These are phyloP conservation scores for Abrus pulchellus DNA, from an alignment of 306 rosid genomes.

Conservation along the genomic window DNA sequence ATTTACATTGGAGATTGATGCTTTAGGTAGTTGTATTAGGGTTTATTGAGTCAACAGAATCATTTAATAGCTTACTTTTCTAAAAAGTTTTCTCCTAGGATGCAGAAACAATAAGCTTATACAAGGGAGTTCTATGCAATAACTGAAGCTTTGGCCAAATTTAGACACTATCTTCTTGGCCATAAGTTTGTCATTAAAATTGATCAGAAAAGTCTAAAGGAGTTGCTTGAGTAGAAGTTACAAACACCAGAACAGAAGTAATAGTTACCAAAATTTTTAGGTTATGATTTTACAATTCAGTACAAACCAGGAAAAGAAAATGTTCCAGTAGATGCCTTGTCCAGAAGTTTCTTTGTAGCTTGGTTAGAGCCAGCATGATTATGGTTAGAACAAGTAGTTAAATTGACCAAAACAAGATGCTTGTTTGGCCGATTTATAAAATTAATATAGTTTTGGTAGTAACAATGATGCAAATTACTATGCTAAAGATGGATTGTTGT, in stretches of 20 bases:
- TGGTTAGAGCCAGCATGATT: too few species aligned
- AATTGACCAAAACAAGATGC: too few species aligned
- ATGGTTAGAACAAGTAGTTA: too few species aligned
- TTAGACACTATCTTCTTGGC: neutral
- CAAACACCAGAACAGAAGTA: neutral
- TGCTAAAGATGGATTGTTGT: too few species aligned
- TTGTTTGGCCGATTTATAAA: too few species aligned
- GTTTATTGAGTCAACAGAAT: neutral
- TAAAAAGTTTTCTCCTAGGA: neutral
- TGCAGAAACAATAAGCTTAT: neutral
- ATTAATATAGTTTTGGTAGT: too few species aligned
- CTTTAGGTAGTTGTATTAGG: neutral
- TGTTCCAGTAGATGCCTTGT: too few species aligned
- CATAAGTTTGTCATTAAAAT: neutral
- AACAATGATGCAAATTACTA: too few species aligned
- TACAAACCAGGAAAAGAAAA: too few species aligned
- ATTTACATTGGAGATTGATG: neutral
- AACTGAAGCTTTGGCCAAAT: neutral
- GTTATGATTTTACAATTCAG: neutral
- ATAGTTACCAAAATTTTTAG: neutral
- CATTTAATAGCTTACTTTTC: neutral
- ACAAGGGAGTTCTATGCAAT: neutral
- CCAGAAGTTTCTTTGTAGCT: too few species aligned
- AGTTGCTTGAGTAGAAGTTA: too few species aligned
- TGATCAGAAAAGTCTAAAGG: neutral